Evolutionary conservation across 108 stramenopile species (phyloP), one percentile per base, ranked within the genome.

Genomic region (Skeletonema menzelii): DNA sequence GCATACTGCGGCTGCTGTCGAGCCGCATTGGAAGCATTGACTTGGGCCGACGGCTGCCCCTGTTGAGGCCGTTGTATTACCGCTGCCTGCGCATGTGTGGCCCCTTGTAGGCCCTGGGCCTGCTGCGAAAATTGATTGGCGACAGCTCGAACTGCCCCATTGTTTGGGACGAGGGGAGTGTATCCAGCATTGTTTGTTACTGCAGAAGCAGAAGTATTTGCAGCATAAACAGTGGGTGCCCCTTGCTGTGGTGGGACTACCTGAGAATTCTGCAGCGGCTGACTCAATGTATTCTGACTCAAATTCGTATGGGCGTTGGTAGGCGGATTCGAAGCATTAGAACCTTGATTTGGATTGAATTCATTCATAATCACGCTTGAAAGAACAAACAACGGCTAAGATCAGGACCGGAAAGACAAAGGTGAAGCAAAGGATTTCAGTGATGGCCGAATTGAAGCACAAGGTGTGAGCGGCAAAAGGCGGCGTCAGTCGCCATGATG

Each of bases 361-460:
- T 53, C 22, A 53, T 53, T 53, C 49, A 53, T 53, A 24, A 24
- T 24, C 6, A 22, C 22, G 22, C 49, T 53, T 8, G 49, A 22
- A 20, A 53, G 49, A 53, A 53, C 40, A 42, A 42, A 0, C 40
- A 22, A 53, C 49, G 8, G 15, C 49, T 24, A 53, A 53, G 49
- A 53, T 22, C 19, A 17, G 22, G 22, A 20, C 49, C 19, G 24
- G 49, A 53, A 53, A 53, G 49, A 42, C 40, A 42, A 53, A 53
- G 49, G 8, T 53, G 49, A 53, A 49, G 17, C 46, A 47, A 53
- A 53, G 49, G 49, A 53, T 53, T 53, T 53, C 49, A 53, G 49
- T 53, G 49, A 53, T 53, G 49, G 49, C 49, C 49, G 22, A 53
- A 53, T 53, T 53, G 49, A 0, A 22, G 49, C 20, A 3, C 20